Conservation (phyloP, 2,329 filamentous ascomycete species). For the Colletotrichum endophyticum region DNA sequence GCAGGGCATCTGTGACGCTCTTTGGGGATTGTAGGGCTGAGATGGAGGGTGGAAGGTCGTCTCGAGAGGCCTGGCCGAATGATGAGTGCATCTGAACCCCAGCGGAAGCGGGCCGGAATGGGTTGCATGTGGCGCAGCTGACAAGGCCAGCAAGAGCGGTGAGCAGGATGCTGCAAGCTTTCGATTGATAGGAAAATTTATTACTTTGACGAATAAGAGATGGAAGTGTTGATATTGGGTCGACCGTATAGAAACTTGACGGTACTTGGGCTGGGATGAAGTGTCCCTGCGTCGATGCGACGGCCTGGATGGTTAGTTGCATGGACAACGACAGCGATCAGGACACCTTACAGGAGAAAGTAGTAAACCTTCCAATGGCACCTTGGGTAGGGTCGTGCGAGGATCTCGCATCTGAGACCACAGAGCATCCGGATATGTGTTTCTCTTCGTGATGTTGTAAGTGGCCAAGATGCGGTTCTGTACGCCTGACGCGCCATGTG, state of each 20-base stretch:
- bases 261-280: neutral
- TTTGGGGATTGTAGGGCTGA: slow-evolving; percentile 14
- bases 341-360: neutral
- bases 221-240: neutral
- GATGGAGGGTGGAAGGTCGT: neutral
- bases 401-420: slow-evolving; percentile 7
- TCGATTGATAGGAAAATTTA: neutral
- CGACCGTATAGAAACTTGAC: neutral
- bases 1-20: neutral
- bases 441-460: neutral
- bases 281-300: neutral
- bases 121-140: slow-evolving; percentile 16
- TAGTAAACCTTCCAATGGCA: neutral
- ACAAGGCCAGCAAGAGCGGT: slow-evolving; percentile 11
- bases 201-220: neutral
- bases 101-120: slow-evolving; percentile 8
- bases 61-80: neutral
- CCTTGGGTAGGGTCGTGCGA: neutral
- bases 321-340: neutral
- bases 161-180: slow-evolving; percentile 5
- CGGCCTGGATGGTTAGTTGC: neutral
- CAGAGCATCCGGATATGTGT: neutral
- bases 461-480: neutral
- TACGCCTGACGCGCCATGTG: neutral
- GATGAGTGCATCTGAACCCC: slow-evolving; percentile 4